These are phyloP conservation scores for Leishmania major DNA, from an alignment of 208 protist species.

Conservation along the genomic window DNA sequence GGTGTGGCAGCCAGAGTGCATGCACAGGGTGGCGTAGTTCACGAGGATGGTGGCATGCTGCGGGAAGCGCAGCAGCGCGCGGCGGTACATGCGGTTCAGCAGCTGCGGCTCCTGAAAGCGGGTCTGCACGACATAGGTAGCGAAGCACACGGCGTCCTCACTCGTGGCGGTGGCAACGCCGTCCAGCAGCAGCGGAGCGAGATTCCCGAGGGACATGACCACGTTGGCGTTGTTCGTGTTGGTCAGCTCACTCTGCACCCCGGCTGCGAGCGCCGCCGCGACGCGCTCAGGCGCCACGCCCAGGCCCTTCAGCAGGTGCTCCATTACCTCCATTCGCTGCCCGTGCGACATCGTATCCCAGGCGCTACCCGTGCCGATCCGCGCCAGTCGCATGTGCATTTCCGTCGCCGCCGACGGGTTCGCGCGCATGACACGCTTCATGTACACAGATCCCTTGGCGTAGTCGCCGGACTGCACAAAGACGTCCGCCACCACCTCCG, in stretches of 20 bases:
- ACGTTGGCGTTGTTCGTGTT: neutral
- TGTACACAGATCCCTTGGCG: conserved; percentile 51
- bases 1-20: conserved; percentile 43
- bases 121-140: conserved; percentile 69
- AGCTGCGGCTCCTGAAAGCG: conserved; percentile 55
- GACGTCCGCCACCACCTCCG: conserved; percentile 65
- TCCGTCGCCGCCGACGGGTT: conserved; percentile 33
- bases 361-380: conserved; percentile 47
- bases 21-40: conserved; percentile 85
- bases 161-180: conserved; percentile 58
- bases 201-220: conserved; percentile 12
- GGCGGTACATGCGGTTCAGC: conserved; percentile 71
- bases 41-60: conserved; percentile 58
- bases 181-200: conserved; percentile 49
- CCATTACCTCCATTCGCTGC: conserved; percentile 50
- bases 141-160: conserved; percentile 68
- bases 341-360: conserved; percentile 44
- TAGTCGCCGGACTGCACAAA: conserved; percentile 72
- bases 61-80: conserved; percentile 61
- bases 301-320: conserved; percentile 65
- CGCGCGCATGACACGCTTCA: conserved; percentile 39
- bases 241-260: conserved; percentile 7
- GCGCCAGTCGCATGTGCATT: conserved; percentile 45
- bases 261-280: conserved; percentile 8
- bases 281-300: conserved; percentile 28